Evolutionary conservation across 1,284 basidiomycete species (phyloP).

Genomic region (Cryptococcus sp.): DNA sequence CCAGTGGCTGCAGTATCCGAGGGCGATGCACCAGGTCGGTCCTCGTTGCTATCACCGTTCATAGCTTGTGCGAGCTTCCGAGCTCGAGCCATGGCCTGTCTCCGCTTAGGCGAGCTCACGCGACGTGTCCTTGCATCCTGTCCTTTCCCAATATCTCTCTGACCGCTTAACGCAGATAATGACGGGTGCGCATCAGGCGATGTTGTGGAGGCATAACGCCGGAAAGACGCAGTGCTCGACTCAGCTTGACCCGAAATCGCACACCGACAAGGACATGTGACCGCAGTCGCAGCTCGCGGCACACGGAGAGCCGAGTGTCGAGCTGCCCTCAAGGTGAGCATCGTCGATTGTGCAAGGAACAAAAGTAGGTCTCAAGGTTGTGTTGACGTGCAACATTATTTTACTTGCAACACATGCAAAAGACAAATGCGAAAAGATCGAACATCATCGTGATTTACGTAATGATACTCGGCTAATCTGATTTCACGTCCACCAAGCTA

Average conservation of each 20-base stretch:
- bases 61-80: neutral
- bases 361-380: too few relatives aligned
- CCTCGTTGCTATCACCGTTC: neutral
- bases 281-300: neutral
- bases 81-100: neutral
- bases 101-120: neutral
- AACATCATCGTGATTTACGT: too few relatives aligned
- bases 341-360: neutral
- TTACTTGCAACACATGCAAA: too few relatives aligned
- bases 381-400: too few relatives aligned
- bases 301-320: constrained; percentile 4
- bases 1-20: neutral
- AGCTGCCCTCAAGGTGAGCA: constrained; percentile 9
- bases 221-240: constrained; percentile 19
- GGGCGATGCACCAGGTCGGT: neutral
- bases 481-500: constrained; percentile 45
- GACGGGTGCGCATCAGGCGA: neutral
- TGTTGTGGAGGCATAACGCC: constrained; percentile 5
- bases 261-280: neutral
- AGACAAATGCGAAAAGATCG: too few relatives aligned
- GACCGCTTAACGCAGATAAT: neutral
- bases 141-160: neutral
- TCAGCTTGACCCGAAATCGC: constrained; percentile 15
- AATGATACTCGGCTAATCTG: too few relatives aligned
- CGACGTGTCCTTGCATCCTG: neutral